phyloP scores from a whole-genome alignment of 441 rosid species.

The Euphorbia schlechtendalii region DNA sequence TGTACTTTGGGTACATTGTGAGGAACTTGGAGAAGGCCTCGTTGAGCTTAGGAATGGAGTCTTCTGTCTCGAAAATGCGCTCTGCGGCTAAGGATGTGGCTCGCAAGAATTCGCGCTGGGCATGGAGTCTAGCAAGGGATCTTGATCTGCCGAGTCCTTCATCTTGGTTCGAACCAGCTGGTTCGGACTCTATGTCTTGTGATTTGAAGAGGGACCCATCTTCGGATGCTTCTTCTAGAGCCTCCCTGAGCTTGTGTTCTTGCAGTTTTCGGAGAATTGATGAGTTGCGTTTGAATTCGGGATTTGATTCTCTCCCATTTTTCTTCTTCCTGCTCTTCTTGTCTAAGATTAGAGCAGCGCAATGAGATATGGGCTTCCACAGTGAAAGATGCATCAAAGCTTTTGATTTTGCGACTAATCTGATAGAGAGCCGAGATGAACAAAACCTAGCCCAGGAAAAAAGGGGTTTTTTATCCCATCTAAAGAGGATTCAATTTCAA shows the following conservation, averaged over 20 bases:
- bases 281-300: constrained; percentile 40
- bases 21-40: constrained; percentile 77
- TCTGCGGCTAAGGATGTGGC: constrained; percentile 85
- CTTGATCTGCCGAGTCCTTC: constrained; percentile 71
- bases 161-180: constrained; percentile 40
- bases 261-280: constrained; percentile 54
- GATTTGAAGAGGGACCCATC: constrained; percentile 82
- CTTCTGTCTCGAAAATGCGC: constrained; percentile 53
- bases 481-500: constrained; percentile 19
- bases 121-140: constrained; percentile 90
- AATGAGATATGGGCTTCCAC: constrained; percentile 96
- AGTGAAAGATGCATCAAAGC: constrained; percentile 84
- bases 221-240: constrained; percentile 93
- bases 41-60: constrained; percentile 51
- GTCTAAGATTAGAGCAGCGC: constrained; percentile 90
- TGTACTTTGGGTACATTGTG: constrained; percentile 77
- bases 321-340: constrained; percentile 71
- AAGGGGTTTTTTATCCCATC: constrained; percentile 34
- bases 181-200: constrained; percentile 56
- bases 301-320: constrained; percentile 47
- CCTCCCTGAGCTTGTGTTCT: too few species aligned
- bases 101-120: constrained; percentile 83
- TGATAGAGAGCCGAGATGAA: constrained; percentile 15
- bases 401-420: constrained; percentile 17
- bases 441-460: too few species aligned